Conservation (phyloP, 331 rosid genomes). For the Acacia concinna region DNA sequence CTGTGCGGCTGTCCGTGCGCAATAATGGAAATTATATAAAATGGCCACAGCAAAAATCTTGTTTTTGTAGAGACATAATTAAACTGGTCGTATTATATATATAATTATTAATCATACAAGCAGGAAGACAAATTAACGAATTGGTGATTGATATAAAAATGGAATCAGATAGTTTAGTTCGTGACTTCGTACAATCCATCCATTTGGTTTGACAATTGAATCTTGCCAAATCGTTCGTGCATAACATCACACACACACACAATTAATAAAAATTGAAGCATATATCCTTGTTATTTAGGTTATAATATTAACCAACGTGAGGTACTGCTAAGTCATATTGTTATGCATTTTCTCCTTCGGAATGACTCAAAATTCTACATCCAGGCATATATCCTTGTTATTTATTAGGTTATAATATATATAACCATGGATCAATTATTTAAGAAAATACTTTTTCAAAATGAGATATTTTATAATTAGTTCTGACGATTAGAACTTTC, state of each 20-base stretch:
- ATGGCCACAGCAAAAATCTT: neutral
- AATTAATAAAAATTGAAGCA: neutral
- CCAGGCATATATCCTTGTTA: neutral
- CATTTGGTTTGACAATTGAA: neutral
- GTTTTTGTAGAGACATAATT: neutral
- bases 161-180: neutral
- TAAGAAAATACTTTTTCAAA: neutral
- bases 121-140: neutral
- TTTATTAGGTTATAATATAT: neutral
- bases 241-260: neutral
- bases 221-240: neutral
- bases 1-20: neutral
- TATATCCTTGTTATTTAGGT: too few species aligned
- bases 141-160: neutral
- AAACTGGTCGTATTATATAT: neutral
- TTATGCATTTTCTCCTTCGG: neutral
- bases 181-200: neutral
- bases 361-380: neutral
- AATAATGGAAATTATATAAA: neutral
- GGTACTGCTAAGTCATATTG: neutral
- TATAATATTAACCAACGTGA: too few species aligned
- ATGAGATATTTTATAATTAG: neutral
- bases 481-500: neutral
- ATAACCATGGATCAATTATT: neutral
- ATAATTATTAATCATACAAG: neutral